Base-by-base conservation (phyloP, 169 alveolate genomes). In the Perkinsus olseni region DNA sequence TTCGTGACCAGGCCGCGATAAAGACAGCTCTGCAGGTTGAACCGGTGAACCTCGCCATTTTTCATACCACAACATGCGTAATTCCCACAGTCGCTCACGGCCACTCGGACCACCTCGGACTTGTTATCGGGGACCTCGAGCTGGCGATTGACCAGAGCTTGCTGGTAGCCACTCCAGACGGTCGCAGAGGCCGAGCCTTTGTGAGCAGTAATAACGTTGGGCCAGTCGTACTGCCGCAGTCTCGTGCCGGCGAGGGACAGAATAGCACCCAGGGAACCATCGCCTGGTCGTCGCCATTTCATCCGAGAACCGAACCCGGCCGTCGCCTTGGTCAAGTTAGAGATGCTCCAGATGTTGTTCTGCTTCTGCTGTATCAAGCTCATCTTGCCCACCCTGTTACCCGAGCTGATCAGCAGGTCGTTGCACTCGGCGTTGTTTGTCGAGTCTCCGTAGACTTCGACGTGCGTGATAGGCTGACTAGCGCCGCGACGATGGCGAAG, bases 31-130 rank as follows among this genome's bases (percentile, higher is more conserved):
- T 96, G 97, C 96, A 96, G 95, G 92, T 96, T 96, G 93, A 96
- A 94, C 91, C 96, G 96, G 93, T 95, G 95, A 28, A 96, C 93
- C 34, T 92, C 74, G 31, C 97, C 97, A 92, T 93, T 93, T 62
- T 94, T 95, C 93, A 93, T 95, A 34, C 97, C 98, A 39, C 94
- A 92, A 91, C 96, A 82, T 0, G 96, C 96, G 92, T 94, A 96
- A 93, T 96, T 96, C 13, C 98, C 98, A 93, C 98, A 96, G 20
- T 93, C 93, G 28, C 96, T 94, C 24, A 96, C 96, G 20, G 94
- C 93, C 21, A 94, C 92, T 45, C 96, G 74, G 39, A 94, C 93
- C 38, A 95, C 95, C 31, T 93, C 91, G 39, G 93, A 45, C 74
- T 95, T 93, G 74, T 92, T 74, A 90, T 94, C 93, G 50, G 92